Percentiles rank a stretch among this genome's conserved stretches.
Conservation (phyloP, 345 rosid species). For the Eucalyptus viminalis region DNA sequence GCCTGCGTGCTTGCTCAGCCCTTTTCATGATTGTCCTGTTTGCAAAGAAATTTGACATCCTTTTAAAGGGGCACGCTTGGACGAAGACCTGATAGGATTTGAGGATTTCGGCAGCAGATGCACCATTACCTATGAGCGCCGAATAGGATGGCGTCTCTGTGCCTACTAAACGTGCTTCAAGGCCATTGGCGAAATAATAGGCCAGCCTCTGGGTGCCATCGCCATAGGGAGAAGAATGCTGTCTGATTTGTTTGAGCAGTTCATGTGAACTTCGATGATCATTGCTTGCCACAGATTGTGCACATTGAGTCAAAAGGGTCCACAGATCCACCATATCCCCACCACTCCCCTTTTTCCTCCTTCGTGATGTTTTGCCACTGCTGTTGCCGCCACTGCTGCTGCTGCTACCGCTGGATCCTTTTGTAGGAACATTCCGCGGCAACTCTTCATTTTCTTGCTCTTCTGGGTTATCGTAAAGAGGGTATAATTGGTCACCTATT, state of each 20-base stretch:
- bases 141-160: slow-evolving; percentile 10
- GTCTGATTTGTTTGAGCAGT: slow-evolving; percentile 48
- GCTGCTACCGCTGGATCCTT: background rate
- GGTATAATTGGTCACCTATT: background rate
- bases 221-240: slow-evolving; percentile 42
- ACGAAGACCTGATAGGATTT: slow-evolving; percentile 40
- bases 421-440: background rate
- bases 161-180: slow-evolving; percentile 57
- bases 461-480: background rate
- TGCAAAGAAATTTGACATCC: slow-evolving; percentile 33
- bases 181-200: slow-evolving; percentile 46
- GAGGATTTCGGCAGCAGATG: slow-evolving; percentile 43
- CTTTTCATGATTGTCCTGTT: slow-evolving; percentile 32
- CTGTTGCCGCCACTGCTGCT: background rate
- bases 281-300: slow-evolving; percentile 49
- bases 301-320: slow-evolving; percentile 46
- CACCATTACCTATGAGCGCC: background rate
- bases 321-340: slow-evolving; percentile 37
- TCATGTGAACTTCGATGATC: slow-evolving; percentile 48
- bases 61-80: slow-evolving; percentile 35
- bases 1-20: slow-evolving; percentile 31
- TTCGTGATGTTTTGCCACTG: background rate
- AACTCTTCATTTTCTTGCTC: background rate
- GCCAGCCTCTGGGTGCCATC: slow-evolving; percentile 62
- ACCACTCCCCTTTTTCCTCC: slow-evolving; percentile 5